phyloP scores from a whole-genome alignment of 305 asterid genomes.

The Ajuga reptans region DNA sequence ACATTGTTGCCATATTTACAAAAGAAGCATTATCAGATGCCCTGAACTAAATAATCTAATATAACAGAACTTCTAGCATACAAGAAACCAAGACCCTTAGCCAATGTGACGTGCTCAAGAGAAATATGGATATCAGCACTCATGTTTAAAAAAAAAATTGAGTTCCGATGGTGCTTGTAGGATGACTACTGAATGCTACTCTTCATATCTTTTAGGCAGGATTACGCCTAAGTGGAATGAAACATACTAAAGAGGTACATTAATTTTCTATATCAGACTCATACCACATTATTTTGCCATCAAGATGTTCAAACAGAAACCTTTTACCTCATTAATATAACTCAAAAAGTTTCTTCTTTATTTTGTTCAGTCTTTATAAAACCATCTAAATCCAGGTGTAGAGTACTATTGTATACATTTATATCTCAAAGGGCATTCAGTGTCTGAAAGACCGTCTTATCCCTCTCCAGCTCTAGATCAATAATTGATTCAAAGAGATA shows the following conservation, averaged over 20 bases:
- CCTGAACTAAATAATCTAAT: neutral
- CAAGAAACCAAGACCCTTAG: neutral
- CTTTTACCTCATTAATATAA: neutral
- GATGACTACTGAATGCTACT: neutral
- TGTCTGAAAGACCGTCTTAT: neutral
- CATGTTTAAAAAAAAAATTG: neutral
- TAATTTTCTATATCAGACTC: neutral
- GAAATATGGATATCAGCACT: neutral
- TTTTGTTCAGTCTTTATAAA: neutral
- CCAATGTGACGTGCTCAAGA: neutral
- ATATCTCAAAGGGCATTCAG: neutral
- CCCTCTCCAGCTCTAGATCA: constrained; percentile 3
- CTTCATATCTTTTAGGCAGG: neutral
- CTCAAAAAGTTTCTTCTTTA: neutral
- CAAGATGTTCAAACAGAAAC: neutral
- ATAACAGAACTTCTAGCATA: neutral
- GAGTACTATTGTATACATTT: neutral
- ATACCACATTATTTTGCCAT: neutral
- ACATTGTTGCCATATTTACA: neutral
- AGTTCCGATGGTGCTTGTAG: neutral
- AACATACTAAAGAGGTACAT: neutral
- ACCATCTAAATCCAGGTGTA: neutral
- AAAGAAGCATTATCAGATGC: neutral
- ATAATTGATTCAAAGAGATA: neutral
- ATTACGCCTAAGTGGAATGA: neutral